Percentiles rank a stretch among this genome's conserved stretches.
phyloP scores from a whole-genome alignment of 305 asterid genomes.

The Galium porrigens region DNA sequence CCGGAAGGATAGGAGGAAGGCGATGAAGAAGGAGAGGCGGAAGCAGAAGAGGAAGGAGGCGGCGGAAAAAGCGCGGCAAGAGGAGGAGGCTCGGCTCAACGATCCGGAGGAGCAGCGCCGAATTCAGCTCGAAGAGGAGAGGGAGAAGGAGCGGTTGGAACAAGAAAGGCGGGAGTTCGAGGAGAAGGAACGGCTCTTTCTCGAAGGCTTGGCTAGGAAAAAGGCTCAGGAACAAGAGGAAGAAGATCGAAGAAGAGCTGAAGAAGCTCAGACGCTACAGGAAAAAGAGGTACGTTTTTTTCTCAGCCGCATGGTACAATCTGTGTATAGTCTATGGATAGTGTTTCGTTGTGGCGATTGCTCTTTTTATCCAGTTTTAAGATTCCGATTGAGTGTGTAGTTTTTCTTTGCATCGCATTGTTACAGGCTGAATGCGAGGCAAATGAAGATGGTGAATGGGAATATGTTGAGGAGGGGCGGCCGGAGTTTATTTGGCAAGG shows the following conservation, averaged over 20 bases:
- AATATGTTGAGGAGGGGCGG: conserved; percentile 89
- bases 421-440: conserved; percentile 36
- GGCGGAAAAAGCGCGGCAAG: conserved; percentile 55
- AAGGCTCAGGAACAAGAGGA: conserved; percentile 39
- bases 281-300: conserved; percentile 29
- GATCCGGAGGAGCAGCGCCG: conserved; percentile 65
- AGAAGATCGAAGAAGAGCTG: conserved; percentile 38
- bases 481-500: conserved; percentile 97
- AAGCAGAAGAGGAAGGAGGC: conserved; percentile 66
- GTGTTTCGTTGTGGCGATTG: neutral
- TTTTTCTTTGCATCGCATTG: neutral
- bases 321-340: neutral
- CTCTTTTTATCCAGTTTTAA: neutral
- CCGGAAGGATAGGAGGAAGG: conserved; percentile 66
- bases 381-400: neutral
- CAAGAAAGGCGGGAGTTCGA: conserved; percentile 55
- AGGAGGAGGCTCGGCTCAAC: conserved; percentile 54
- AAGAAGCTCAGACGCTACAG: conserved; percentile 33
- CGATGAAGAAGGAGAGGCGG: conserved; percentile 74
- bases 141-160: conserved; percentile 53
- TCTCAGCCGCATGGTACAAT: neutral
- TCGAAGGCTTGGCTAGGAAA: conserved; percentile 50
- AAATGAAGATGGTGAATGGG: conserved; percentile 59
- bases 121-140: conserved; percentile 58
- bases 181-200: conserved; percentile 62